Evolutionary conservation across 2,329 filamentous ascomycete species (phyloP), one percentile per base, ranked within the genome.

Genomic region (Xylariaceae sp.): DNA sequence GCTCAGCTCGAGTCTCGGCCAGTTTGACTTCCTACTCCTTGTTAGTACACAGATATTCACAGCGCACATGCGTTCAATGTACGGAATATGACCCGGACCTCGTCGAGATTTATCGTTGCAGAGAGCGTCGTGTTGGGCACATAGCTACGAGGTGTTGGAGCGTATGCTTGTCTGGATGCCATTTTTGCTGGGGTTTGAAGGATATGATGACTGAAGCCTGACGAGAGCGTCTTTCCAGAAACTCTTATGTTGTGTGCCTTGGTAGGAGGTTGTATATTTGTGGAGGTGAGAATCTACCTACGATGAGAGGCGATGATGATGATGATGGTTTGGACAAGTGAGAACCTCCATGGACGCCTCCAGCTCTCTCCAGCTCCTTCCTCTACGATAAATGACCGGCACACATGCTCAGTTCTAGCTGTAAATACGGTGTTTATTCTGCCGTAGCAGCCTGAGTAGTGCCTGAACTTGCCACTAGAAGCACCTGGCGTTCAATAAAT

Each of bases 31-130:
- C 94, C 89, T 96, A 67, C 48, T 48, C 2, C 35, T 37, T 23
- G 53, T 64, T 37, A 64, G 60, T 35, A n/a, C 50, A 48, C 17
- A 48, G 23, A 37, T 17, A 1, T 11, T 56, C 10, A 39, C 2
- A 2, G 2, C 37, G 17, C 4, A 13, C 39, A 9, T 9, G 23
- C 13, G 18, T 45, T 17, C 10, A 47, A 7, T 51, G 9, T 37
- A 30, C 23, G 23, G 23, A 30, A 30, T 30, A 34, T 47, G 8
- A 53, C 51, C 57, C 73, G 64, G 78, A 92, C 91, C 79, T 97
- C 90, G 72, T 97, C 93, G 51, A 96, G 85, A 72, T 92, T 97
- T 75, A 97, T 96, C 15, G 89, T 94, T 17, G 92, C 91, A 3
- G 90, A 90, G 9, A 95, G 80, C 7, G 88, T 82, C 1, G 88